phyloP scores from a whole-genome alignment of 2,329 filamentous ascomycete genomes.

The Aspergillus sp. region DNA sequence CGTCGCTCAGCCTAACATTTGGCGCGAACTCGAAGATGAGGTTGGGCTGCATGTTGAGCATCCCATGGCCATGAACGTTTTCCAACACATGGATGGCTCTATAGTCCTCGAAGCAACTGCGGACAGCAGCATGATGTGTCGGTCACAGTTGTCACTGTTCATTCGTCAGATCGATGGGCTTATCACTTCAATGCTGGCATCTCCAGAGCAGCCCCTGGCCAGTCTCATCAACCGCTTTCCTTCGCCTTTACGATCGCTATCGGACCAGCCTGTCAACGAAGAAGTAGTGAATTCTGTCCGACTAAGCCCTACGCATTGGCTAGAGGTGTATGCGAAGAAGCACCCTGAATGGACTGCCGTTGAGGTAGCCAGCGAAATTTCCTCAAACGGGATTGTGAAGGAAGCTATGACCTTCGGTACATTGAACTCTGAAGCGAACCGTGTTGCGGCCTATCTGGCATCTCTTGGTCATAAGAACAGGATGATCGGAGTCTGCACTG shows the following conservation, averaged over 20 bases:
- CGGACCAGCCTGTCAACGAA: conserved; percentile 21
- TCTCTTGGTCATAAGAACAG: conserved; percentile 24
- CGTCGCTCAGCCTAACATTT: conserved; percentile 20
- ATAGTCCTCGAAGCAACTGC: conserved; percentile 31
- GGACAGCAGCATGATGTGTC: conserved; percentile 28
- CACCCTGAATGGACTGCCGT: conserved; percentile 35
- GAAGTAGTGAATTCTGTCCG: conserved; percentile 21
- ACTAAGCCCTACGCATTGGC: conserved; percentile 32
- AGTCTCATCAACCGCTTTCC: conserved; percentile 29
- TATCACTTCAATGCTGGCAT: conserved; percentile 30
- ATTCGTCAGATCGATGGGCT: conserved; percentile 33
- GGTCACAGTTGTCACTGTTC: conserved; percentile 32
- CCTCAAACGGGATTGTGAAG: conserved; percentile 22
- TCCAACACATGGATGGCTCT: conserved; percentile 23
- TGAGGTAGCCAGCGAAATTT: conserved; percentile 29
- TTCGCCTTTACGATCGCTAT: conserved; percentile 26
- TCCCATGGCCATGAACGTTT: conserved; percentile 44
- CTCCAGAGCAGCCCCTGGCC: conserved; percentile 28
- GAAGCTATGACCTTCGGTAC: conserved; percentile 29
- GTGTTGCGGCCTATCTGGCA: conserved; percentile 29
- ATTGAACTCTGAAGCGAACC: conserved; percentile 27
- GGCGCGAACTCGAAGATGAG: conserved; percentile 33
- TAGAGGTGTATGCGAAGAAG: conserved; percentile 28
- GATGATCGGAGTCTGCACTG: conserved; percentile 33
- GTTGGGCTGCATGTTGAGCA: conserved; percentile 45